These are phyloP conservation scores for Mortierella sp. DNA, from an alignment of 371 early-diverging fungal species.

Conservation along the genomic window DNA sequence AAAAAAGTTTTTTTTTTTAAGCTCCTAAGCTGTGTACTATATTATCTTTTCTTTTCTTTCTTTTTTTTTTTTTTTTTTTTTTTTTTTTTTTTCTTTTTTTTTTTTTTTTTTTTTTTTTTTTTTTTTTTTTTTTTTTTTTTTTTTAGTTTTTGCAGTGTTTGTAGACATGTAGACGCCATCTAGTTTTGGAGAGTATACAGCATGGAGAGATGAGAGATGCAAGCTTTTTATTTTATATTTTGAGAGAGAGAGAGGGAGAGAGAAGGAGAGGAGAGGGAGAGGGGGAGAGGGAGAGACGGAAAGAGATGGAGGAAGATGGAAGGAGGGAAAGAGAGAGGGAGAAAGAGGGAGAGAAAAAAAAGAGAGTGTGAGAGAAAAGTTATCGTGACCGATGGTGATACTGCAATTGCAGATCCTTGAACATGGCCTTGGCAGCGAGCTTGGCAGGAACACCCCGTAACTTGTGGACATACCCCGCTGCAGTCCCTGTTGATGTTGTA, in stretches of 20 bases:
- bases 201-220: too few relatives aligned
- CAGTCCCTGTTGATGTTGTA: background rate
- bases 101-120: background rate
- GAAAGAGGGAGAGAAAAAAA: background rate
- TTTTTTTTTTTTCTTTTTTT: background rate
- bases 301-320: too few relatives aligned
- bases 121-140: constrained; percentile 5
- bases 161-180: too few relatives aligned
- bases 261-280: too few relatives aligned
- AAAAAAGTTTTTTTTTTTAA: background rate
- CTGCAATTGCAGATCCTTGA: constrained; percentile 28
- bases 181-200: too few relatives aligned
- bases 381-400: background rate
- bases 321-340: too few relatives aligned
- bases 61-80: background rate
- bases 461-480: constrained; percentile 29
- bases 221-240: too few relatives aligned
- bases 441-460: constrained; percentile 44
- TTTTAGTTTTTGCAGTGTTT: constrained; percentile 1
- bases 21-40: background rate
- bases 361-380: background rate
- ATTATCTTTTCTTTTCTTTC: constrained; percentile 4
- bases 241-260: too few relatives aligned
- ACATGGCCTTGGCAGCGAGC: constrained; percentile 52
- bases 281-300: too few relatives aligned